These are phyloP conservation scores for Melanogaster broomeanus DNA, from an alignment of 768 basidiomycete genomes.

Conservation along the genomic window DNA sequence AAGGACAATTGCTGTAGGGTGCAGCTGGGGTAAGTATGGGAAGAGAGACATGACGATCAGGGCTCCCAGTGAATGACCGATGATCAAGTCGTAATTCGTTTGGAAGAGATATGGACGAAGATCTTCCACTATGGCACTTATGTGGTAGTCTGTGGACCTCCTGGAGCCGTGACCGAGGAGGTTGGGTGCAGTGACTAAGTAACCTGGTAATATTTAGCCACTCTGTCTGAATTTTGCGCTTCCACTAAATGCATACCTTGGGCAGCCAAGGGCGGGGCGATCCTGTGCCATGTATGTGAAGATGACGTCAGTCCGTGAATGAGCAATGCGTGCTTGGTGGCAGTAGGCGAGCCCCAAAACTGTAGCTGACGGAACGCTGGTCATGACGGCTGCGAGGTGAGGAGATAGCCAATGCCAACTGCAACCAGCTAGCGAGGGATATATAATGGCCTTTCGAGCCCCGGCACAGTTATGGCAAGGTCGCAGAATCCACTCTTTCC, in stretches of 20 bases:
- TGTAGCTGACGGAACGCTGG: constrained; percentile 9
- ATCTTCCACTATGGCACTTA: constrained; percentile 12
- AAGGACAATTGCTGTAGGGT: constrained; percentile 5
- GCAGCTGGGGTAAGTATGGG: constrained; percentile 5
- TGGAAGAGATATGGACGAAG: constrained; percentile 10
- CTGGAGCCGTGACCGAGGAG: constrained; percentile 15
- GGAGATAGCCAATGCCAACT: background rate
- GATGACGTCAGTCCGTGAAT: constrained; percentile 15
- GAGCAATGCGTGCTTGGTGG: constrained; percentile 11
- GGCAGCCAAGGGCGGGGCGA: constrained; percentile 11
- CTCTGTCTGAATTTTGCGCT: background rate
- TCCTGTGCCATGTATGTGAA: constrained; percentile 18
- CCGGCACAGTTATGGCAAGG: background rate
- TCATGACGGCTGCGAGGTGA: constrained; percentile 3
- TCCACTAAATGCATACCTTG: constrained; percentile 10
- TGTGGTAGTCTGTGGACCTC: constrained; percentile 5
- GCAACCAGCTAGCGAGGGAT: background rate
- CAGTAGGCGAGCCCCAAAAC: constrained; percentile 16
- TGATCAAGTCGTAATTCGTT: constrained; percentile 17
- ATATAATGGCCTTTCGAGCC: background rate
- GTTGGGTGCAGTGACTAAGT: constrained; percentile 20
- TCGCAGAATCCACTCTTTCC: too few relatives aligned
- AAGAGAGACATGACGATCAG: constrained; percentile 16
- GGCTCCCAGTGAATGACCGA: constrained; percentile 20
- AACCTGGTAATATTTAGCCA: constrained; percentile 10